A percentile compares a stretch with the other conserved stretches of the same genome.
These are phyloP conservation scores for Psilocybe azurescens DNA, from an alignment of 768 basidiomycete genomes.

Conservation along the genomic window DNA sequence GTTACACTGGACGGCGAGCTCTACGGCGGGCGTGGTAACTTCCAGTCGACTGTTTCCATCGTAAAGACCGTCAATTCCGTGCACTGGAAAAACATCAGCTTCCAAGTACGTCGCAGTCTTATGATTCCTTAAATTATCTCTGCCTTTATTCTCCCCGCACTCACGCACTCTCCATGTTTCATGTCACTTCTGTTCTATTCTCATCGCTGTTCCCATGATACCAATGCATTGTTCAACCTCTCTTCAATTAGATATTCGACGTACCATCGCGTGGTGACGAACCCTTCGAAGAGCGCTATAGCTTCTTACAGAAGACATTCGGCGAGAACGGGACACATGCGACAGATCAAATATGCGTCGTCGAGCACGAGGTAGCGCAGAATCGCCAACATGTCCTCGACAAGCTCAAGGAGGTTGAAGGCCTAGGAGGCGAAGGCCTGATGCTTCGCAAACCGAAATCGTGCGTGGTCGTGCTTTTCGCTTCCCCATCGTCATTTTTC, in stretches of 20 bases:
- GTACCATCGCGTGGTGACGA: constrained; percentile 51
- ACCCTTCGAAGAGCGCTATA: constrained; percentile 58
- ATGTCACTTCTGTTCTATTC: constrained; percentile 2
- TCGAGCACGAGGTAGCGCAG: constrained; percentile 51
- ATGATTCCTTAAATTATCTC: not conserved
- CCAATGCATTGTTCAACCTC: not conserved
- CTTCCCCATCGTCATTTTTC: too few species aligned
- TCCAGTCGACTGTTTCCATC: constrained; percentile 62
- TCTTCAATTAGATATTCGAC: constrained; percentile 53
- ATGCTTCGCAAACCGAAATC: constrained; percentile 60
- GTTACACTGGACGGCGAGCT: constrained; percentile 65
- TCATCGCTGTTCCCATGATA: not conserved
- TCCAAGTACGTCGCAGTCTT: constrained; percentile 45
- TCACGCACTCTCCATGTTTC: not conserved
- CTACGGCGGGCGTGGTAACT: constrained; percentile 60
- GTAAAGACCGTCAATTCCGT: constrained; percentile 63
- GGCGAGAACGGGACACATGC: constrained; percentile 50
- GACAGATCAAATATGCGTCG: constrained; percentile 48
- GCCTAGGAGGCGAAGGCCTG: constrained; percentile 60
- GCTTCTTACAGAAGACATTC: constrained; percentile 48
- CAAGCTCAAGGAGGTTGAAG: constrained; percentile 58
- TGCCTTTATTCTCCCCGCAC: not conserved
- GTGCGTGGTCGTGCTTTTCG: constrained; percentile 33
- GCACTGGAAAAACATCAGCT: constrained; percentile 59
- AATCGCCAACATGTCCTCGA: constrained; percentile 55